Base-by-base conservation (phyloP, 2,329 filamentous ascomycete species). In the Fonsecaea pedrosoi region DNA sequence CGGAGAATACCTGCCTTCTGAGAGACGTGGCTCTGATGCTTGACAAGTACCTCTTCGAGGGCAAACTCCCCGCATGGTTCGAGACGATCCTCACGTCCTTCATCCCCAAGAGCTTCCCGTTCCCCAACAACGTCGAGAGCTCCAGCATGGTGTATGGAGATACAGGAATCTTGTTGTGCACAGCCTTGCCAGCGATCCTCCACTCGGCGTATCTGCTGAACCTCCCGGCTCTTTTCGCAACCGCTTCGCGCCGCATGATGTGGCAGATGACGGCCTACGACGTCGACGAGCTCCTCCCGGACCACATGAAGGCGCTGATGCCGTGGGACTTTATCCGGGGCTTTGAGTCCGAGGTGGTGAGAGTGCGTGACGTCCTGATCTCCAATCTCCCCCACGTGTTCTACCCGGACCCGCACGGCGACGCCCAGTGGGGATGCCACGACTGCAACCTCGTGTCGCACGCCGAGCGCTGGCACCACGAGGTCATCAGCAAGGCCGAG, bases 31-130 rank as follows among this genome's bases (percentile, higher is more conserved):
- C 38, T 10, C 3, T 50, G n/a, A 30, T 60, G 10, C 32, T 34
- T 32, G 57, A 60, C 40, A 32, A 60, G 30, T 50, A 60, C 32
- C 57, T 60, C 40, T 60, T 60, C 57, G 6, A 35, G 9, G 57
- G 57, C 18, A 40, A 32, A 21, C 40, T 60, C 13, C 57, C 57
- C 9, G 13, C 6, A 1, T 60, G 40, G 40, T 60, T 12, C 12
- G 37, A 45, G 3, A 5, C 18, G 13, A n/a, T 12, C 4, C 57
- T 60, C 25, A 35, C n/a, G n/a, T 12, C 15, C 32, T 32, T 5
- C 21, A 12, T 60, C 8, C 30, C 38, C 5, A 6, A 12, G 18
- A 9, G 6, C 7, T 34, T 34, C 40, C 21, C 40, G 10, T 18
- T 60, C n/a, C 21, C 2, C 25, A 18, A 25, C n/a, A 1, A 8